Conservation (phyloP, 2,329 filamentous ascomycete genomes). For the Rasamsonia emersonii region DNA sequence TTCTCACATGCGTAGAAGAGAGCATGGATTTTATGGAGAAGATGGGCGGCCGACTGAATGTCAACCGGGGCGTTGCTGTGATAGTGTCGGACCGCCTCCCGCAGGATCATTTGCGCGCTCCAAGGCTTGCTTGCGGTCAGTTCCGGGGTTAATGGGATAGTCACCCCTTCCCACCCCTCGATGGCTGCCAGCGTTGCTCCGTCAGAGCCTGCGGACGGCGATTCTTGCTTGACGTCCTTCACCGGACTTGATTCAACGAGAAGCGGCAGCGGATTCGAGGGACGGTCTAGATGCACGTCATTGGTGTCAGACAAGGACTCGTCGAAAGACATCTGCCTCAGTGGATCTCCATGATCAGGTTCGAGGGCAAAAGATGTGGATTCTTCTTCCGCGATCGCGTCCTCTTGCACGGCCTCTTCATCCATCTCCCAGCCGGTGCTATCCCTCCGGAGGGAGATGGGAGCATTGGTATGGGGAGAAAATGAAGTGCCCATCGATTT, state of each 20-base stretch:
- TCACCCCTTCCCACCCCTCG: conserved; percentile 16
- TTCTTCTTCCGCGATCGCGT: conserved; percentile 12
- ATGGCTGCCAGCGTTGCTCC: conserved; percentile 8
- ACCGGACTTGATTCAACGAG: conserved; percentile 27
- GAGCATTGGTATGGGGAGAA: conserved; percentile 22
- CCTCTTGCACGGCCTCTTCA: conserved; percentile 10
- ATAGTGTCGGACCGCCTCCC: conserved; percentile 32
- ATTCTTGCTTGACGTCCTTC: conserved; percentile 9
- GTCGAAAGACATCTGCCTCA: conserved; percentile 17
- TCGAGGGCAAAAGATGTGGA: conserved; percentile 9
- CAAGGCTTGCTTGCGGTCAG: conserved; percentile 27
- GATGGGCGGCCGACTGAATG: conserved; percentile 32
- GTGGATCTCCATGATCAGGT: conserved; percentile 13
- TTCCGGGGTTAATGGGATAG: conserved; percentile 25
- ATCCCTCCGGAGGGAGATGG: conserved; percentile 14
- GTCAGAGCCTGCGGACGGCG: conserved; percentile 4
- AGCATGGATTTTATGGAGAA: conserved; percentile 32
- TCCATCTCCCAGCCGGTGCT: conserved; percentile 16
- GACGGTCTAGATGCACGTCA: conserved; percentile 36
- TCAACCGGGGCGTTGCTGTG: conserved; percentile 30
- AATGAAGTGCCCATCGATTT: conserved; percentile 47
- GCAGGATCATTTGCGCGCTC: conserved; percentile 30
- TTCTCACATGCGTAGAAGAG: conserved; percentile 29
- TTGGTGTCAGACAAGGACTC: conserved; percentile 16
- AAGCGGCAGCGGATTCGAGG: conserved; percentile 28